Base-by-base conservation (phyloP, 805 yeast species). In the Starmerella bacillaris region DNA sequence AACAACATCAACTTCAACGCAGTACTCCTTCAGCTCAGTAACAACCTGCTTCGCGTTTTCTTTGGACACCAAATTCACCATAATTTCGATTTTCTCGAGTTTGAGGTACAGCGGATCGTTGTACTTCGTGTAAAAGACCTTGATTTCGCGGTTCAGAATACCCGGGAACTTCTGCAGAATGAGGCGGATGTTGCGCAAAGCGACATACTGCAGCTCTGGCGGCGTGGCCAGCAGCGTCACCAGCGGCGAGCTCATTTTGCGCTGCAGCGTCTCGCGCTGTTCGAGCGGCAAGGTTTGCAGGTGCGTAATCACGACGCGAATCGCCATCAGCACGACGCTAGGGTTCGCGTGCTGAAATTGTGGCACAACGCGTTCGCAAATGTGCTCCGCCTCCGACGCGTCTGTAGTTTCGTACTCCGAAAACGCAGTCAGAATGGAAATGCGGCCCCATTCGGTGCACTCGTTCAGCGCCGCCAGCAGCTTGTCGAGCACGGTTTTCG, bases 401-500 rank as follows among this genome's bases (percentile, higher is more conserved):
- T 64, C 68, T 2, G 52, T 48, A 0, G 92, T 64, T 4, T 61
- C 51, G 53, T 75, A 86, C 31, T 76, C 84, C 5, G 82, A 66
- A 43, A 89, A 59, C 1, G 94, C 83, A 1, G 78, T 70, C 39
- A 89, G 63, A 30, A 89, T 78, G 1, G 95, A 71, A 44, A 89
- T 78, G 50, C 98, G 69, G 8, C 98, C 98, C 99, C 99, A 89
- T 59, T 89, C 99, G 0, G 96, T 84, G 59, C 96, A 86, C 59
- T 89, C 99, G 55, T 86, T 86, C 44, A 89, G 63, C 11, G 94
- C 92, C 46, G 73, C 63, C 41, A 89, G 61, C 41, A 89, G 66
- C 53, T 74, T 78, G 34, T 57, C 60, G 24, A 68, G 51, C 4
- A 56, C 51, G 5, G 54, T 51, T 3, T 60, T 45, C 34, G 53